Base-by-base conservation (phyloP, 768 basidiomycete genomes). In the Phanerodontia chrysosporium region DNA sequence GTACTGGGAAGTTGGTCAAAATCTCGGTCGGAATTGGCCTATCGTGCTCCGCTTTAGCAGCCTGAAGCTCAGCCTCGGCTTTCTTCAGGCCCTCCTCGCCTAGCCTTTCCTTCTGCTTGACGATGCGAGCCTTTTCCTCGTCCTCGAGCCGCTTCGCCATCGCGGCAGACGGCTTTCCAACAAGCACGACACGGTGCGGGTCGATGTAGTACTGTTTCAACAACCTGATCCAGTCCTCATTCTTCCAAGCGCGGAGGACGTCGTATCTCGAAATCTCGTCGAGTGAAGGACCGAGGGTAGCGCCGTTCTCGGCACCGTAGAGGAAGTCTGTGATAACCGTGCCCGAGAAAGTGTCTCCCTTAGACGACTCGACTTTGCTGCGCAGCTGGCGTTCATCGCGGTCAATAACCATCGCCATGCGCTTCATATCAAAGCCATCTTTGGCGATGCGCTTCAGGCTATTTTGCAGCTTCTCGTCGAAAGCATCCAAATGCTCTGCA, bases 301-400 rank as follows among this genome's bases (percentile, higher is more conserved):
- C 87, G 6, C 93, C 96, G 70, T 95, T 85, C 63, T 81, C 77
- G 22, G 84, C 78, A 21, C 94, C 95, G 68, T 96, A 98, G 32
- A 98, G 71, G 71, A 92, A 90, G 75, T 98, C 91, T 35, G 76
- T 78, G 64, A 96, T 91, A 56, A 95, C 79, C 1, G 82, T 82
- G 39, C 80, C 77, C 0, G 86, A 85, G 67, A 95, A 91, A 0
- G 85, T 82, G 62, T 93, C 90, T 16, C 89, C 90, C 67, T 92
- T 90, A 5, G 85, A 78, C 25, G 89, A 88, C 73, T 96, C 94
- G 18, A 95, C 73, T 70, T 81, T 86, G 72, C 91, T 92, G 58
- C 89, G 88, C 24, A 95, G 76, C 90, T 94, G 93, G 57, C 95
- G 86, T 73, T 92, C 89, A 65, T 97, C 93, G 52, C 94, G 79